These are phyloP conservation scores for Wallacemonas collosoma DNA, from an alignment of 208 protist species.

Conservation along the genomic window DNA sequence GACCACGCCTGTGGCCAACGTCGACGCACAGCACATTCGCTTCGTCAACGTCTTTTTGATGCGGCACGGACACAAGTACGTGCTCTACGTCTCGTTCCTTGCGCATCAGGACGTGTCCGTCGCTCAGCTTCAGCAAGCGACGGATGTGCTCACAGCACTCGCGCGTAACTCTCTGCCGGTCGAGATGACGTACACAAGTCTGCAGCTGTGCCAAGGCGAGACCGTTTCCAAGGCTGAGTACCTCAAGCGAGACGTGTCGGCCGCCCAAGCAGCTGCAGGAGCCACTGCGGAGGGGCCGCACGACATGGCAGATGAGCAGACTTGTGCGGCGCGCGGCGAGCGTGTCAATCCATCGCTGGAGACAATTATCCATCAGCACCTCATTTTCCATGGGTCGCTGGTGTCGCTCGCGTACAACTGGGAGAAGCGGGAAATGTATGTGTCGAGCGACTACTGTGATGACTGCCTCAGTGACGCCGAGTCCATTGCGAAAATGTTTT, in stretches of 20 bases:
- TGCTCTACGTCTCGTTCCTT: slow-evolving; percentile 75
- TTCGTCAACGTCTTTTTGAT: slow-evolving; percentile 86
- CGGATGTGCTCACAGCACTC: slow-evolving; percentile 53
- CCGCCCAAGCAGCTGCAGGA: not conserved
- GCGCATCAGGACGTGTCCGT: slow-evolving; percentile 41
- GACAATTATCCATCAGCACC: slow-evolving; percentile 36
- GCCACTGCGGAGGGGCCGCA: not conserved
- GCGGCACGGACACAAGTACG: slow-evolving; percentile 83
- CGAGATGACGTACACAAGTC: slow-evolving; percentile 60
- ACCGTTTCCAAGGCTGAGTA: slow-evolving; percentile 34
- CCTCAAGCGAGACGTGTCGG: not conserved
- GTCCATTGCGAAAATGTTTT: slow-evolving; percentile 61
- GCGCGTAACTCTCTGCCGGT: slow-evolving; percentile 46
- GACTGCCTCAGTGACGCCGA: slow-evolving; percentile 71
- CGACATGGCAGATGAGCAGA: not conserved
- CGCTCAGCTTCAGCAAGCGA: slow-evolving; percentile 35
- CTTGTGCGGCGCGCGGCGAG: slow-evolving; percentile 32
- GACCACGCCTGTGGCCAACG: not conserved
- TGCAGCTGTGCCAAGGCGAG: slow-evolving; percentile 38
- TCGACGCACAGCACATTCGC: slow-evolving; percentile 29
- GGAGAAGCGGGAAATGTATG: slow-evolving; percentile 45
- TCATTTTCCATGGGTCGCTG: slow-evolving; percentile 59
- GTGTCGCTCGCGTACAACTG: slow-evolving; percentile 58
- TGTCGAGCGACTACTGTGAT: slow-evolving; percentile 25
- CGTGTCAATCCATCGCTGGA: slow-evolving; percentile 60